Conservation (phyloP, 495 filamentous ascomycete species). For the Aspergillus kassunensis region DNA sequence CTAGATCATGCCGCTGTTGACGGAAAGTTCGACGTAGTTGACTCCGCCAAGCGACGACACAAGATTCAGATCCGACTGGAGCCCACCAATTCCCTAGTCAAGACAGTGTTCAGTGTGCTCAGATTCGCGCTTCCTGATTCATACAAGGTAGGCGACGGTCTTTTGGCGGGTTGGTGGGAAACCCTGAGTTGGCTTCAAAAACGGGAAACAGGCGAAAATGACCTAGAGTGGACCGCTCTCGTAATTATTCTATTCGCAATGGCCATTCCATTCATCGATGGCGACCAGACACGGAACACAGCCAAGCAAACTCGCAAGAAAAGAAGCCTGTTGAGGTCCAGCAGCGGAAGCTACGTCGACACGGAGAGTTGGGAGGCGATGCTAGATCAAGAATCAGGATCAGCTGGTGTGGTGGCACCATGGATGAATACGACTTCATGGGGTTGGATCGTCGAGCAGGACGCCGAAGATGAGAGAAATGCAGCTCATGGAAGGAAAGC, state of each 20-base stretch:
- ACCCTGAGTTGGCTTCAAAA: slow-evolving; percentile 62
- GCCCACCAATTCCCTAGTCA: slow-evolving; percentile 57
- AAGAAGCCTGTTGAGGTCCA: slow-evolving; percentile 53
- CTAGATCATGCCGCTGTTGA: slow-evolving; percentile 43
- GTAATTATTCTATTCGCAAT: slow-evolving; percentile 67
- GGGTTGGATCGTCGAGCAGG: slow-evolving; percentile 68
- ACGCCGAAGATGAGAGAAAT: slow-evolving; percentile 39
- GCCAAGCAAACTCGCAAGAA: slow-evolving; percentile 44
- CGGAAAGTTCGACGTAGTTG: slow-evolving; percentile 62
- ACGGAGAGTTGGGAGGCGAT: slow-evolving; percentile 62
- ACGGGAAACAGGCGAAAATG: slow-evolving; percentile 43
- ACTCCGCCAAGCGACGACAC: slow-evolving; percentile 56
- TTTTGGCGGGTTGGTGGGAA: slow-evolving; percentile 73
- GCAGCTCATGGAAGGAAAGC: slow-evolving; percentile 16
- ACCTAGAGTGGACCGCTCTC: slow-evolving; percentile 76
- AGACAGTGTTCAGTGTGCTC: slow-evolving; percentile 55
- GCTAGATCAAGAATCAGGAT: slow-evolving; percentile 52
- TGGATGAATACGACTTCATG: slow-evolving; percentile 69
- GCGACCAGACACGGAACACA: slow-evolving; percentile 28
- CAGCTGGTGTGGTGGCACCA: slow-evolving; percentile 49
- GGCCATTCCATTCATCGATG: slow-evolving; percentile 48
- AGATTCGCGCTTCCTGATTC: slow-evolving; percentile 57
- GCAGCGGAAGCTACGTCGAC: slow-evolving; percentile 53
- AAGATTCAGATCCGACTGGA: slow-evolving; percentile 63
- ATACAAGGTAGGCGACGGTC: slow-evolving; percentile 56